Base-by-base conservation (phyloP, 768 basidiomycete genomes). In the Leccinum obscurum region DNA sequence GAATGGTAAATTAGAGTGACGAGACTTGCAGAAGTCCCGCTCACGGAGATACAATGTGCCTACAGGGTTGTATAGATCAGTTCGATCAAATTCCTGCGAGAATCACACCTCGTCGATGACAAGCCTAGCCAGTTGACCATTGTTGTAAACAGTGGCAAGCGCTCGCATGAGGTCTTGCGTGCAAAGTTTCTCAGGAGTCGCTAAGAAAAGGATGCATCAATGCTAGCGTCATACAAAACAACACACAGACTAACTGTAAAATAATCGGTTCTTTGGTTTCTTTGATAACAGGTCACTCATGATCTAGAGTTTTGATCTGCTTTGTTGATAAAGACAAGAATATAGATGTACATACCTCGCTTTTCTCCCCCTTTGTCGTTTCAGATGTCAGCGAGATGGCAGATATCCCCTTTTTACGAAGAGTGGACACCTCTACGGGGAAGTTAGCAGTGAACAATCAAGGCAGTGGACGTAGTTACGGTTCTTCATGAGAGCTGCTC, bases 1-100 rank as follows among this genome's bases (percentile, higher is more conserved):
- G 17, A n/a, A 17, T 20, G 17, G 22, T 60, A 0, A 63, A 39
- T 9, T 8, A 13, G n/a, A n/a, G 11, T 13, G 41, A 30, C 4
- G 1, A 44, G 9, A 48, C 9, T 26, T 32, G 22, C 6, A 4
- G 14, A 44, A 24, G 13, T 46, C 32, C n/a, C 44, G 62, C 80
- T 65, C 62, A 89, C 90, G 20, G 90, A 92, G 63, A 93, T 91
- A 64, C 92, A 92, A 70, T 93, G 90, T 2, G 90, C 92, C 89
- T 90, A 37, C 30, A 22, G 10, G 3, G n/a, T 20, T 35, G 15
- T 58, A 51, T 35, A 56, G 15, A n/a, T 62, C 30, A 65, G 35
- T 55, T 35, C 39, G 10, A 57, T 57, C 41, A 24, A n/a, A 20
- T 22, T 20, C 55, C 10, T 20, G 22, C 57, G 54, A 63, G 56